Evolutionary conservation across 441 rosid species (phyloP).

Genomic region (Euphorbia corollata): DNA sequence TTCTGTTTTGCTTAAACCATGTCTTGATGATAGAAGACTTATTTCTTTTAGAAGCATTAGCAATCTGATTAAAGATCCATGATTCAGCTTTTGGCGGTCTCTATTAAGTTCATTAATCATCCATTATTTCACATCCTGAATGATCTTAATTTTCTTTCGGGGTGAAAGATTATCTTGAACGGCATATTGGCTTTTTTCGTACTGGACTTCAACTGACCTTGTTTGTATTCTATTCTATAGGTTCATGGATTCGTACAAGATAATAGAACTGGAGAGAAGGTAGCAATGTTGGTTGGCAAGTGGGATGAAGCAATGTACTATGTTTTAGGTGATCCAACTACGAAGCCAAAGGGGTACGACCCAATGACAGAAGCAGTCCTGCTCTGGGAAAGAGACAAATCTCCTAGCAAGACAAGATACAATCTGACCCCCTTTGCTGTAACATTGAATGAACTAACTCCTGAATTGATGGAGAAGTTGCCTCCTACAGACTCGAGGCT

Average conservation of each 20-base stretch:
- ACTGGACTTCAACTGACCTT: no score
- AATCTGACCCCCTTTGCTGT: constrained; percentile 82
- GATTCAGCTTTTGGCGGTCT: not conserved
- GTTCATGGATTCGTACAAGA: constrained; percentile 96
- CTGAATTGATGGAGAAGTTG: constrained; percentile 57
- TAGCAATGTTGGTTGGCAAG: constrained; percentile 84
- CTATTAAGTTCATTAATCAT: not conserved
- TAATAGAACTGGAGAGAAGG: constrained; percentile 86
- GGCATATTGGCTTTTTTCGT: no score
- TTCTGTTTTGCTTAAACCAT: no score
- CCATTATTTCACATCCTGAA: not conserved
- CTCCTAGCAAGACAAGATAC: constrained; percentile 75
- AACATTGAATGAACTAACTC: constrained; percentile 73
- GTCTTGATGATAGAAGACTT: not conserved
- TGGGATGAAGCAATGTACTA: constrained; percentile 98
- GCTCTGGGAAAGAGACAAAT: constrained; percentile 79
- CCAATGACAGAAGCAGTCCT: constrained; percentile 89
- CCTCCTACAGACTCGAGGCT: constrained; percentile 95
- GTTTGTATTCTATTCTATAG: constrained; percentile 24
- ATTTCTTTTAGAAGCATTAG: no score
- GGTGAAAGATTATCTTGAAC: not conserved
- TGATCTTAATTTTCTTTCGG: not conserved
- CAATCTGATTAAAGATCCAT: not conserved
- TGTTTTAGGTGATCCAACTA: constrained; percentile 75
- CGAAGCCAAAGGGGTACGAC: constrained; percentile 86